Evolutionary conservation across 495 filamentous ascomycete species (phyloP).

Genomic region (Tuber aestivum): DNA sequence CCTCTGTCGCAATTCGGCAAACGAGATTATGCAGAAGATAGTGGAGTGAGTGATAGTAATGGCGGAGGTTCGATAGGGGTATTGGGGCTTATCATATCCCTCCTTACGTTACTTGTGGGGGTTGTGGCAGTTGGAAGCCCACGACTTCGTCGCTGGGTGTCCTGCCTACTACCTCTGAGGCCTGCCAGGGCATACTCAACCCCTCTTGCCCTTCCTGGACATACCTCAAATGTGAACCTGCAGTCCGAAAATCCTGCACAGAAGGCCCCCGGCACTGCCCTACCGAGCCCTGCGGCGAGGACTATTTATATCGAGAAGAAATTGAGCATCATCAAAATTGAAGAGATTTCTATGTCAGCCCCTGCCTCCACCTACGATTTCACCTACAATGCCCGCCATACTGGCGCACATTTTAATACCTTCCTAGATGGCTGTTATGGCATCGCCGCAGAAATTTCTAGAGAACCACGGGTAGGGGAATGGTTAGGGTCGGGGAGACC

Average conservation of each 20-base stretch:
- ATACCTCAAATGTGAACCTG: background rate
- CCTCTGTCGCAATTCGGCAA: background rate
- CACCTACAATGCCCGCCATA: background rate
- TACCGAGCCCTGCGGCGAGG: too few relatives aligned
- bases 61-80: background rate
- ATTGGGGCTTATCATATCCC: background rate
- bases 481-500: too few relatives aligned
- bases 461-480: too few relatives aligned
- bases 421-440: background rate
- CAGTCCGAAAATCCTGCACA: background rate
- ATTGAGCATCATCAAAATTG: background rate
- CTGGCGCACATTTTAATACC: background rate
- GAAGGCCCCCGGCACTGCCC: background rate
- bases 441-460: background rate
- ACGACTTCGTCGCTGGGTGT: background rate
- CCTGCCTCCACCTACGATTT: background rate
- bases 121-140: background rate
- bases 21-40: background rate
- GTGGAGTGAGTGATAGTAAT: background rate
- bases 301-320: background rate
- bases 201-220: too few relatives aligned
- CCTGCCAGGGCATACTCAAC: background rate
- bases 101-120: background rate
- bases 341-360: background rate
- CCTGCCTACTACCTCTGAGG: background rate